A percentile compares a stretch with the other conserved stretches of the same genome.
phyloP scores from a whole-genome alignment of 176 grass and related monocot species.

The Raddia guianensis region DNA sequence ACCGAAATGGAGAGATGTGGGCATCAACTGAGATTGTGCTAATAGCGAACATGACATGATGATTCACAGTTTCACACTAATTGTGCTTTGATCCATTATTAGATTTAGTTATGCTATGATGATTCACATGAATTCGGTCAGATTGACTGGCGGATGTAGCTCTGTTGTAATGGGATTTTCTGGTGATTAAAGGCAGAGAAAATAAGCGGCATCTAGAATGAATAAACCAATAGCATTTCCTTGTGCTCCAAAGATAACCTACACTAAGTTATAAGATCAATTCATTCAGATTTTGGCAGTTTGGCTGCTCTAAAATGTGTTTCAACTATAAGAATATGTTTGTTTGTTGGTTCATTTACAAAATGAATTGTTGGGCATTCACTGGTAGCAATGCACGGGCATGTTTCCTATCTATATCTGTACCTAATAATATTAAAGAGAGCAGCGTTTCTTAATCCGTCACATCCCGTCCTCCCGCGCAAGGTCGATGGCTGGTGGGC shows the following conservation, averaged over 20 bases:
- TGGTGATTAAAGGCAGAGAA: background rate
- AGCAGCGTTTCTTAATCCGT: no score
- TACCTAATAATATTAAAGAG: no score
- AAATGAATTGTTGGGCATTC: no score
- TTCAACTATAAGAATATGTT: background rate
- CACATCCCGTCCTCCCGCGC: no score
- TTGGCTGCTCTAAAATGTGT: background rate
- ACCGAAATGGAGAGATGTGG: background rate
- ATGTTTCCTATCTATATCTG: no score
- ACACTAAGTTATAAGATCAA: background rate
- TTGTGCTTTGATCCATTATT: background rate
- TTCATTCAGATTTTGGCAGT: background rate
- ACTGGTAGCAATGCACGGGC: no score
- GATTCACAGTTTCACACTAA: background rate
- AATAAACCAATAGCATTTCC: background rate
- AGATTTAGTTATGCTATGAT: background rate
- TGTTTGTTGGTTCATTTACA: background rate
- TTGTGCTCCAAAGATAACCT: constrained; percentile 1
- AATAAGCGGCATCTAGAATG: background rate
- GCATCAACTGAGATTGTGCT: background rate
- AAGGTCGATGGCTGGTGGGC: no score
- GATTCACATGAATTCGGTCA: background rate
- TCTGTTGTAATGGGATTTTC: background rate
- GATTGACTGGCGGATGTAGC: background rate
- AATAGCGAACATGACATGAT: background rate